Conservation (phyloP, 192 early-diverging fungal genomes). For the Coemansia sp. region DNA sequence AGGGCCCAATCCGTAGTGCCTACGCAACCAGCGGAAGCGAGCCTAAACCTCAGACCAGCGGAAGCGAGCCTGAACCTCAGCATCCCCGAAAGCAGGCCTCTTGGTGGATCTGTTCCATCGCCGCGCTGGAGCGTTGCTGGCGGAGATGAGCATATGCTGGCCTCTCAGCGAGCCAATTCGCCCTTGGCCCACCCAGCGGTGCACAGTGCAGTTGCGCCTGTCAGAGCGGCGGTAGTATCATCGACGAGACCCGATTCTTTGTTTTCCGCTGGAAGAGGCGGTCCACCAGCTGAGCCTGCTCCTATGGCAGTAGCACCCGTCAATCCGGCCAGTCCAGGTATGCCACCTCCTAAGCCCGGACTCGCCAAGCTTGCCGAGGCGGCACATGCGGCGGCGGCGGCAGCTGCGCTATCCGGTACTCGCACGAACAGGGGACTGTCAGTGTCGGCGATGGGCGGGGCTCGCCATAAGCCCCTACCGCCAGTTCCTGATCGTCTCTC, state of each 20-base stretch:
- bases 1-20: background rate
- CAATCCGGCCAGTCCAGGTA: background rate
- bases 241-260: constrained; percentile 2
- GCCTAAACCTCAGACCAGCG: too few relatives aligned
- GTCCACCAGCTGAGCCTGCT: background rate
- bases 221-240: background rate
- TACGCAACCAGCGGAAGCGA: background rate
- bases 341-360: constrained; percentile 5
- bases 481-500: constrained; percentile 36
- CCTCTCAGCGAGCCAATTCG: background rate
- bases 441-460: background rate
- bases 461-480: constrained; percentile 28
- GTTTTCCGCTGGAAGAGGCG: constrained; percentile 1
- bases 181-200: background rate
- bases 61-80: background rate
- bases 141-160: background rate
- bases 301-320: background rate
- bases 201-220: background rate
- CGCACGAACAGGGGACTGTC: constrained; percentile 3
- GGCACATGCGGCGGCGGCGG: constrained; percentile 20
- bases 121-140: background rate
- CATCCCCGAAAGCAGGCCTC: background rate
- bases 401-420: background rate
- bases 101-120: background rate
- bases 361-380: constrained; percentile 35